Percentiles rank a stretch among this genome's conserved stretches.
Conservation (phyloP, 1,139 yeast species). For the Saccharomyces hybrid region DNA sequence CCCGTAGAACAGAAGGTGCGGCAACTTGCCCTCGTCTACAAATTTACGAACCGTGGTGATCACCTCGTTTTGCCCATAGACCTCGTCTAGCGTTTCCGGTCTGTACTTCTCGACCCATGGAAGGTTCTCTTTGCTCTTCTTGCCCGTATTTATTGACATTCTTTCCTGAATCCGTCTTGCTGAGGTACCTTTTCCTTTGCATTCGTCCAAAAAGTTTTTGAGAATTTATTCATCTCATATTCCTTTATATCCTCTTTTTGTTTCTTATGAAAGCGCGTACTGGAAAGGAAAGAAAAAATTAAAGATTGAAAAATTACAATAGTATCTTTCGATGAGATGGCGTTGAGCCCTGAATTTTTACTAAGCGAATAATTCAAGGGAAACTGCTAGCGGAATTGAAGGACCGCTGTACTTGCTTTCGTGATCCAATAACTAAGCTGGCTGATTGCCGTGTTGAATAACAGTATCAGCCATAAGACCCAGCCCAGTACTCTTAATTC, state of each 20-base stretch:
- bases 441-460: not conserved
- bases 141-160: not conserved
- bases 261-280: not conserved
- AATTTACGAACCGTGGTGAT: conserved; percentile 80
- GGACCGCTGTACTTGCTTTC: not conserved
- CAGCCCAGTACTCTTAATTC: not conserved
- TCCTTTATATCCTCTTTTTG: not conserved
- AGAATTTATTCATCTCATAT: not conserved
- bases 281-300: not conserved
- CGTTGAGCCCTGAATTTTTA: not conserved
- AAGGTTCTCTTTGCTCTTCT: conserved; percentile 33
- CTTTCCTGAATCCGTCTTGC: too few species aligned
- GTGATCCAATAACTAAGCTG: not conserved
- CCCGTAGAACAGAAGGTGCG: conserved; percentile 87
- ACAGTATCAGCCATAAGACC: not conserved
- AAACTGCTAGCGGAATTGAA: not conserved
- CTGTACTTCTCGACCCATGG: conserved; percentile 93
- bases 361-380: not conserved
- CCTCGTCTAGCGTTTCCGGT: conserved; percentile 74
- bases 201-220: not conserved
- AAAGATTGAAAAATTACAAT: too few species aligned
- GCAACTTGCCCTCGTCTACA: conserved; percentile 73
- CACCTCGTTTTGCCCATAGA: conserved; percentile 84
- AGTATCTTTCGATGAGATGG: not conserved
- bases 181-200: too few species aligned